Conservation (phyloP, 495 filamentous ascomycete genomes). For the Neurospora intermedia region DNA sequence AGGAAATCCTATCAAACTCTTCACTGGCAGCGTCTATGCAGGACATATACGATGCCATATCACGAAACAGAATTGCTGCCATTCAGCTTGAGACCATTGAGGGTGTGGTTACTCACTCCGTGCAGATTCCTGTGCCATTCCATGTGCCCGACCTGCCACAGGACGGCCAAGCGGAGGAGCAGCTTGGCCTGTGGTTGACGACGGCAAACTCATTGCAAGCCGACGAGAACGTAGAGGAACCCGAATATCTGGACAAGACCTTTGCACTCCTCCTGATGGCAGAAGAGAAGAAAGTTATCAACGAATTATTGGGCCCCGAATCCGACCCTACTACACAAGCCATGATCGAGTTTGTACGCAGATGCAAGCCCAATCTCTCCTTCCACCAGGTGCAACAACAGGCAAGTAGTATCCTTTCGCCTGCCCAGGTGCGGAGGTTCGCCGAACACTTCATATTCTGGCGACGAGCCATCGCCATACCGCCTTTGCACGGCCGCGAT, state of each 20-base stretch:
- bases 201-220: slow-evolving; percentile 66
- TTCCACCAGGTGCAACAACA: slow-evolving; percentile 67
- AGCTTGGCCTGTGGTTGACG: slow-evolving; percentile 74
- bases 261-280: slow-evolving; percentile 78
- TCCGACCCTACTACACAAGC: slow-evolving; percentile 58
- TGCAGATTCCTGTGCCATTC: slow-evolving; percentile 76
- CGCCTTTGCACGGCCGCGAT: slow-evolving; percentile 79
- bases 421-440: slow-evolving; percentile 70
- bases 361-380: slow-evolving; percentile 74
- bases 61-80: slow-evolving; percentile 67
- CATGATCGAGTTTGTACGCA: slow-evolving; percentile 73
- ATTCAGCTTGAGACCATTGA: slow-evolving; percentile 37
- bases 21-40: slow-evolving; percentile 77
- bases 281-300: slow-evolving; percentile 70
- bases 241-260: slow-evolving; percentile 62
- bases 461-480: slow-evolving; percentile 84
- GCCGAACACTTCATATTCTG: slow-evolving; percentile 91
- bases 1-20: slow-evolving; percentile 59
- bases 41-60: slow-evolving; percentile 69
- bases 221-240: slow-evolving; percentile 51
- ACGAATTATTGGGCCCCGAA: slow-evolving; percentile 51
- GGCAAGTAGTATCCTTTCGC: slow-evolving; percentile 53
- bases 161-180: slow-evolving; percentile 45
- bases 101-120: slow-evolving; percentile 51
- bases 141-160: slow-evolving; percentile 64